These are phyloP conservation scores for Excoecaria cochinchinensis DNA, from an alignment of 345 rosid species.

Conservation along the genomic window DNA sequence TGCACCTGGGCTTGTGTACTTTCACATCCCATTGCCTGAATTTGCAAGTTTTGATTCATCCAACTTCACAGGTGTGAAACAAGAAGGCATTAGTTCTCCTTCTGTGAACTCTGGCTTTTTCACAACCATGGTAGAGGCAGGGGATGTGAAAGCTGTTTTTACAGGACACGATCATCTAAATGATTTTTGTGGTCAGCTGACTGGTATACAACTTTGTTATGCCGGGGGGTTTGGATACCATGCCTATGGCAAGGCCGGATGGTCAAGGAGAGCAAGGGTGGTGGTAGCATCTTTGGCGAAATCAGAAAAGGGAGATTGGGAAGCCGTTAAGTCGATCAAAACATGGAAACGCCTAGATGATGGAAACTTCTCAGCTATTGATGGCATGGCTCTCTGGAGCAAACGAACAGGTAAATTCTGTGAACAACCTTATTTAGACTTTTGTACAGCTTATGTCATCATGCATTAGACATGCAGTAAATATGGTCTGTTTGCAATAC, in stretches of 20 bases:
- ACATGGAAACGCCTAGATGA: conserved; percentile 97
- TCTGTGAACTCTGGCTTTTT: conserved; percentile 87
- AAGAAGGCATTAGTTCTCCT: conserved; percentile 68
- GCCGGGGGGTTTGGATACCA: conserved; percentile 96
- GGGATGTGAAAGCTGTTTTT: conserved; percentile 86
- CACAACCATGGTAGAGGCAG: conserved; percentile 67
- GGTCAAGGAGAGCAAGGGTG: conserved; percentile 82
- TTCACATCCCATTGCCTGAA: conserved; percentile 94
- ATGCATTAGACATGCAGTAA: too few relatives aligned
- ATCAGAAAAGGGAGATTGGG: conserved; percentile 59
- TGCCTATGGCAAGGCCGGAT: conserved; percentile 91
- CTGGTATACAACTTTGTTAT: conserved; percentile 79
- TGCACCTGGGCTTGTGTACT: conserved; percentile 85
- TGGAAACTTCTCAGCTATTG: conserved; percentile 46
- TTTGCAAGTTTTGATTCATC: conserved; percentile 54
- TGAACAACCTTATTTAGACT: not conserved
- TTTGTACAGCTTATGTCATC: not conserved
- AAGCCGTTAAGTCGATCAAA: conserved; percentile 65
- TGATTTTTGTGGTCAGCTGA: conserved; percentile 72
- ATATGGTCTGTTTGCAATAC: not conserved
- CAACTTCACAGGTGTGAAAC: conserved; percentile 63
- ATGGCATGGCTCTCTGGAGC: conserved; percentile 17
- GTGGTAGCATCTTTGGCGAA: conserved; percentile 70
- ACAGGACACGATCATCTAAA: conserved; percentile 86
- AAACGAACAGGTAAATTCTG: conserved; percentile 9